Base-by-base conservation (phyloP, 2,329 filamentous ascomycete species). In the Cordyceps militaris region DNA sequence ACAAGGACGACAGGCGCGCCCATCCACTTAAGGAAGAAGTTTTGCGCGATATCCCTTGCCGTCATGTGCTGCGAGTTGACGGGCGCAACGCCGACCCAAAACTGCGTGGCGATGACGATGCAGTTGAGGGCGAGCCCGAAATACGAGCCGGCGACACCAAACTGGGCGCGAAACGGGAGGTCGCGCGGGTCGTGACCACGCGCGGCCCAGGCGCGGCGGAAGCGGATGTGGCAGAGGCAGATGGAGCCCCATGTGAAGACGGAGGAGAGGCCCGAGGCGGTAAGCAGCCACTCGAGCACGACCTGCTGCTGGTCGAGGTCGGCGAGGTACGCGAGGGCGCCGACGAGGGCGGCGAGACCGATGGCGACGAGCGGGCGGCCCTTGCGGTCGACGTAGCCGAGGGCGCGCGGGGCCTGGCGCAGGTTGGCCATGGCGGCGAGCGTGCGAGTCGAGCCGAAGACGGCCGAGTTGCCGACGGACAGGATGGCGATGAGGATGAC, bases 401-500 rank as follows among this genome's bases (percentile, higher is more conserved):
- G 76, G 63, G 89, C 74, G 61, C 74, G 78, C 2, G 89, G 89
- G 0, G 88, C 89, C 70, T 91, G 88, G 50, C 83, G 80, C 71
- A 92, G 89, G 69, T 94, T 89, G 43, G 90, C 89, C 1, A 95
- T 79, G 2, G 90, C 89, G 30, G 89, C 88, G 10, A 95, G 81
- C 1, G 90, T 95, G 66, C 90, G 84, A 6, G 88, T 91, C 23
- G 88, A 89, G 40, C 89, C 90, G 66, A 92, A 95, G 60, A 95
- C 85, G 61, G 89, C 84, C 6, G 88, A 90, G 70, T 94, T 94
- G 59, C 89, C 89, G 57, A 94, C 90, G 1, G 88, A 91, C 30
- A 94, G 75, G 23, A 93, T 89, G n/a, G 89, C 86, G 60, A 94
- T 83, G 69, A 95, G 82, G 69, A 95, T 93, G 58, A 95, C 89